A percentile compares a stretch with the other conserved stretches of the same genome.
These are phyloP conservation scores for Tolypocladium ovalisporum DNA, from an alignment of 2,329 filamentous ascomycete genomes.

Conservation along the genomic window DNA sequence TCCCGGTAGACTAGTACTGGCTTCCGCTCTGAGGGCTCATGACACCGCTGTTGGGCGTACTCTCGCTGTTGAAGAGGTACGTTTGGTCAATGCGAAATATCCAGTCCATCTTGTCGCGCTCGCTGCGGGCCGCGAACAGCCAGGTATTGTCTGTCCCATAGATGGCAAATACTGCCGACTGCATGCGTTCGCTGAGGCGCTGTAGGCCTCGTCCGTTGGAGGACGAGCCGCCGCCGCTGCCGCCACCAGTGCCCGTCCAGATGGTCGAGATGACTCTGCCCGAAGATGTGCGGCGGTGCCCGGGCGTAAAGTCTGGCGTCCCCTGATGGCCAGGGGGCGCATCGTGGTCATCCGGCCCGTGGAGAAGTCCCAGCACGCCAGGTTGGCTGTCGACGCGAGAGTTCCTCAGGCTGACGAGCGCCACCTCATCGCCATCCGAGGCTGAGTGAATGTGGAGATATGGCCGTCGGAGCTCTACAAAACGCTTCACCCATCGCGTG, in stretches of 20 bases:
- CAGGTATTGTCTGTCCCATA: constrained; percentile 94
- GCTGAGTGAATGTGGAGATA: constrained; percentile 86
- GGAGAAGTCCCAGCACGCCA: constrained; percentile 69
- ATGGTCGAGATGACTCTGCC: constrained; percentile 44
- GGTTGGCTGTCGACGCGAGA: constrained; percentile 88
- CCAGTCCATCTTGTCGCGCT: constrained; percentile 94
- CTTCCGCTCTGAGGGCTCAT: constrained; percentile 22
- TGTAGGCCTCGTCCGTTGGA: constrained; percentile 29
- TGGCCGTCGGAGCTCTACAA: constrained; percentile 81
- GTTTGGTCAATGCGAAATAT: constrained; percentile 90
- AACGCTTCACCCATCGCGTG: constrained; percentile 80
- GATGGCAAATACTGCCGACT: constrained; percentile 78
- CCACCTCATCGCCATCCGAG: constrained; percentile 80
- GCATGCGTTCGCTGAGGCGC: constrained; percentile 45
- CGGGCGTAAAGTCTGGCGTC: constrained; percentile 27
- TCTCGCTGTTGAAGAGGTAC: constrained; percentile 38
- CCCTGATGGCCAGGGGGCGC: constrained; percentile 21
- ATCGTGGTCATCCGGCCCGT: constrained; percentile 32
- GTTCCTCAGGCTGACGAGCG: constrained; percentile 78
- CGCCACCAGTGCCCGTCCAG: constrained; percentile 36
- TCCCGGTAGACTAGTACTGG: constrained; percentile 13
- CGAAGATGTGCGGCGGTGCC: constrained; percentile 38
- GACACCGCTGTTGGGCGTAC: constrained; percentile 24
- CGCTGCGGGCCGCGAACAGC: constrained; percentile 81
- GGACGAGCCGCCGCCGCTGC: constrained; percentile 21